phyloP scores from a whole-genome alignment of 2,329 filamentous ascomycete species.

The Penicillium sp. region DNA sequence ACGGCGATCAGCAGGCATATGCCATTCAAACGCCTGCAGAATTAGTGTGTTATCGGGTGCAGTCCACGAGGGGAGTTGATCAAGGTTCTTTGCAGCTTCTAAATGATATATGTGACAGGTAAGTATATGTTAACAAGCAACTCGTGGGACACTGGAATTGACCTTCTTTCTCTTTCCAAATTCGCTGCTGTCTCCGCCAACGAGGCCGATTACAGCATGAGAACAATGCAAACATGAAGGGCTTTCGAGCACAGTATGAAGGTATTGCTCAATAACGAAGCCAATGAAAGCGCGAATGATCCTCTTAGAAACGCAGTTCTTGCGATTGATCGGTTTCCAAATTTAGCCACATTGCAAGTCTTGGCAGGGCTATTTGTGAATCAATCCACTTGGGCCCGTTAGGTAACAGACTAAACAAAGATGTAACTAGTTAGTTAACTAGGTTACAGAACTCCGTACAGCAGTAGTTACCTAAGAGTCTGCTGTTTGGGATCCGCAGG shows the following conservation, averaged over 20 bases:
- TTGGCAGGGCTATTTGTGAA: too few species aligned
- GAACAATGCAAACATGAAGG: constrained; percentile 9
- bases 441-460: too few species aligned
- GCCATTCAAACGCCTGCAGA: constrained; percentile 74
- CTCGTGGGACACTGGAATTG: neutral
- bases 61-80: constrained; percentile 34
- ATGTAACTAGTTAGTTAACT: too few species aligned
- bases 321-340: neutral
- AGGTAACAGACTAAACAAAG: too few species aligned
- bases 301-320: neutral
- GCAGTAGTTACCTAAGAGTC: neutral
- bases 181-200: constrained; percentile 7
- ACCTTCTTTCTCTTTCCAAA: constrained; percentile 13
- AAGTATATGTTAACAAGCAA: neutral
- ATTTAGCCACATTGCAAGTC: neutral
- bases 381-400: too few species aligned
- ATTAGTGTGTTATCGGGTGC: constrained; percentile 51
- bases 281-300: neutral
- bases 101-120: neutral
- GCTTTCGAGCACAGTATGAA: neutral
- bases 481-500: neutral
- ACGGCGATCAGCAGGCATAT: constrained; percentile 61
- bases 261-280: neutral
- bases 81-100: constrained; percentile 25
- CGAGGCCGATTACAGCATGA: constrained; percentile 8